Base-by-base conservation (phyloP, 2,329 filamentous ascomycete genomes). In the Clonostachys chloroleuca region DNA sequence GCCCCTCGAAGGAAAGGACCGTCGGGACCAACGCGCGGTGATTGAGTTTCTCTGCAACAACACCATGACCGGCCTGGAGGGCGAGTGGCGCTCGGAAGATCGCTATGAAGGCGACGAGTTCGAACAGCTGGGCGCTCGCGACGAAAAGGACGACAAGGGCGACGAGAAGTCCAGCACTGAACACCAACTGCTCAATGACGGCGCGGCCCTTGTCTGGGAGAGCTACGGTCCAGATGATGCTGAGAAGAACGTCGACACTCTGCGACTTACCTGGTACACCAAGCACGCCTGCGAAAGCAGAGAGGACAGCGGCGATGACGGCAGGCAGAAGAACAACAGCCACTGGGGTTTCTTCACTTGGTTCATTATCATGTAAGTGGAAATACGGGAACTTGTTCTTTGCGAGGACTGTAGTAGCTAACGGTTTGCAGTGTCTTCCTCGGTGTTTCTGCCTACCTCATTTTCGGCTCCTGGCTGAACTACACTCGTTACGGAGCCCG, bases 381-480 rank as follows among this genome's bases (percentile, higher is more conserved):
- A 30, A 30, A 10, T 30, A 30, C 24, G 9, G 24, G 24, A 12
- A 30, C 37, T 43, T 45, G 10, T 46, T 39, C 36, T 18, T 39
- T 12, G 12, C 6, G 13, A 14, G 34, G 20, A 30, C 43, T 39
- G 17, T 39, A 49, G n/a, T 34, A 51, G 58, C 62, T 55, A 53
- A 60, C 33, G 10, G 12, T 18, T n/a, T 46, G 17, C 54, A 96
- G 92, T 56, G 71, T 86, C 50, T 99, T 99, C 79, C 78, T 97
- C 52, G 81, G 81, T 42, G 86, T 84, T 39, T 90, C 94, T 3
- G 74, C 92, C 20, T 99, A 97, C 70, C 84, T 99, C 54, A 96
- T 97, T 65, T 97, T 97, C 62, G 92, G 92, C 54, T 95, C 92
- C 17, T 99, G 94, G 94, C 84, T 97, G 65, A 97, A 97, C 75